Evolutionary conservation across 2,329 filamentous ascomycete species (phyloP).

Genomic region (Teratosphaeria viscida): DNA sequence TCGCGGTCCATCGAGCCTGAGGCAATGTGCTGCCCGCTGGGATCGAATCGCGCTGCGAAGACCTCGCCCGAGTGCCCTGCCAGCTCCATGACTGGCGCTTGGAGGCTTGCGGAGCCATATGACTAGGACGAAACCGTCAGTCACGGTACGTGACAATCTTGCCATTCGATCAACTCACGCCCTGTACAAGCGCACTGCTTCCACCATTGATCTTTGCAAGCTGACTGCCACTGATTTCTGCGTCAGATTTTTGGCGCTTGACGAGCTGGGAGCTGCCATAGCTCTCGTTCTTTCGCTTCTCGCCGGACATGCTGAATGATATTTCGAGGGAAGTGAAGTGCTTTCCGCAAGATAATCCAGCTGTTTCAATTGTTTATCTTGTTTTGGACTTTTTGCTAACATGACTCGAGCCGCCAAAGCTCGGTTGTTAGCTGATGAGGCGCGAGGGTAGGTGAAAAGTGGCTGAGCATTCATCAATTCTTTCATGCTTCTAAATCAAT

Average conservation of each 20-base stretch:
- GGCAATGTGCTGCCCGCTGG: constrained; percentile 76
- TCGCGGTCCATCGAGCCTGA: constrained; percentile 92
- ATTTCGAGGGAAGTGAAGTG: neutral
- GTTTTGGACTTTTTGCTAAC: neutral
- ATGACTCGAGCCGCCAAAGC: neutral
- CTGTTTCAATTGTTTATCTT: neutral
- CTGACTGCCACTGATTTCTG: constrained; percentile 43
- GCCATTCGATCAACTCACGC: constrained; percentile 46
- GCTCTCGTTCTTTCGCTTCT: constrained; percentile 83
- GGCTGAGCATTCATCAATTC: too few relatives aligned
- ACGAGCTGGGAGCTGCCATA: constrained; percentile 72
- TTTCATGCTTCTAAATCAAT: neutral
- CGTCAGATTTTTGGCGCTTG: constrained; percentile 74
- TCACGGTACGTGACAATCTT: neutral
- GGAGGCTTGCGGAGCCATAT: constrained; percentile 68
- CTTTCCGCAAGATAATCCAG: neutral
- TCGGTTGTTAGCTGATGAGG: neutral
- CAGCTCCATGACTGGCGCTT: constrained; percentile 90
- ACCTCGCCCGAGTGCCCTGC: constrained; percentile 70
- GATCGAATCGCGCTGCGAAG: constrained; percentile 83
- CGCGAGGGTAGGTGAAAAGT: too few relatives aligned
- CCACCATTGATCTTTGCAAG: constrained; percentile 48
- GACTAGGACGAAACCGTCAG: constrained; percentile 41
- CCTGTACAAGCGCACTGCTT: constrained; percentile 51
- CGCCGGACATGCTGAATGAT: constrained; percentile 59